Base-by-base conservation (phyloP, 2,329 filamentous ascomycete species). In the Fusarium kyushuense region DNA sequence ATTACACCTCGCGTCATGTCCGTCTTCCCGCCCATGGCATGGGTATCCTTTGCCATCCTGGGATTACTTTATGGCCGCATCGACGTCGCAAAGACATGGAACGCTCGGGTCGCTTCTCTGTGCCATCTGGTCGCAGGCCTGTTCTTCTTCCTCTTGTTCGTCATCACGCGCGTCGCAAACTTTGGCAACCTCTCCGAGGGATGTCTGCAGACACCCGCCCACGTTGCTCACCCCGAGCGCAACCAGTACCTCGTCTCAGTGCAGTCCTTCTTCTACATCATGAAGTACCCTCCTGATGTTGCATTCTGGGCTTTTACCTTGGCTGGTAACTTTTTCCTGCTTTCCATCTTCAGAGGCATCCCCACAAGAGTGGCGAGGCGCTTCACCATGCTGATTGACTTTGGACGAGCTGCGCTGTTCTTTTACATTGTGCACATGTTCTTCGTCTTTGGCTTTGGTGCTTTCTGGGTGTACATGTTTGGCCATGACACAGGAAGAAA, bases 201-300 rank as follows among this genome's bases (percentile, higher is more conserved):
- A 8, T 84, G 82, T 23, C 74, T 83, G 0, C 76, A 76, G 4
- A 81, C 79, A 4, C 77, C 79, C 0, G 80, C 79, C 23, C 79
- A 83, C 21, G 51, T 60, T 11, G 58, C 54, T 13, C 70, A 74
- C 19, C 75, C 77, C 0, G 56, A 65, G 5, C 55, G 48, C 14
- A 83, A 84, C 63, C 81, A 77, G 3, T 84, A 83, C 45, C 77
- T 84, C 17, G 75, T 69, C 6, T 83, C 81, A 0, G 69, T 72
- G 2, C 69, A 73, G 27, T 78, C 82, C 8, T 84, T 84, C 74
- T 82, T 84, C 71, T 84, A 83, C 74, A 67, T 83, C 42, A 72
- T 79, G 65, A 84, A 84, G 69, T 83, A 83, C 47, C 82, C 82
- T 0, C 82, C 82, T 6, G 82, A 84, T 62, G 75, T 84, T 6